Evolutionary conservation across 768 basidiomycete genomes (phyloP).

Genomic region (Trametes sanguinea): DNA sequence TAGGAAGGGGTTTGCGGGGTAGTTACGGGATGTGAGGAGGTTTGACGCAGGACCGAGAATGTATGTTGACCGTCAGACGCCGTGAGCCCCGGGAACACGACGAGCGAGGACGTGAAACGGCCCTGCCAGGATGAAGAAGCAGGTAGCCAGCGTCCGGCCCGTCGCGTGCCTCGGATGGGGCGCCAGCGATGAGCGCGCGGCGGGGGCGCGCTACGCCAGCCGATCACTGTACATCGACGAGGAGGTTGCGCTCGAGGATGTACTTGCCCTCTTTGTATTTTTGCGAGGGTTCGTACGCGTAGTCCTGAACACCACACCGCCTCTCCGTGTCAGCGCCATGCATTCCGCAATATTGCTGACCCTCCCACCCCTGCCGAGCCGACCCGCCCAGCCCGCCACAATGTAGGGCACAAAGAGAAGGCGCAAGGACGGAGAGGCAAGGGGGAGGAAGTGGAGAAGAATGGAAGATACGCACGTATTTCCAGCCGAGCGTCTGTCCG

Average conservation of each 20-base stretch:
- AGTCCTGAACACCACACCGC: constrained; percentile 59
- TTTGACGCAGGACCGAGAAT: constrained; percentile 7
- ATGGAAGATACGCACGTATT: constrained; percentile 73
- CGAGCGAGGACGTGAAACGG: constrained; percentile 9
- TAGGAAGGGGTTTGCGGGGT: not conserved
- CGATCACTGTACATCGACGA: constrained; percentile 78
- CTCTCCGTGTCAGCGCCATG: constrained; percentile 8
- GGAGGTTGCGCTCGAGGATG: constrained; percentile 92
- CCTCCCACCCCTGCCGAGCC: not conserved
- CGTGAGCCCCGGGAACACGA: constrained; percentile 4
- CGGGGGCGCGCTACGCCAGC: constrained; percentile 14
- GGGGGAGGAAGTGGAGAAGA: not conserved
- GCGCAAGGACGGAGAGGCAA: not conserved
- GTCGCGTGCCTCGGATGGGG: constrained; percentile 5
- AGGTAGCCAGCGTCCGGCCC: constrained; percentile 14
- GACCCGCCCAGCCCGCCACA: not conserved
- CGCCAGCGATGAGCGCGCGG: not conserved
- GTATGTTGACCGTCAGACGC: constrained; percentile 3
- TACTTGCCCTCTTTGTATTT: constrained; percentile 99
- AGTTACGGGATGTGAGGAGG: not conserved
- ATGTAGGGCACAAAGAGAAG: constrained; percentile 12
- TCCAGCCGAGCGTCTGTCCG: constrained; percentile 87
- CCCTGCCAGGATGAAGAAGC: constrained; percentile 2
- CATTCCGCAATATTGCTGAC: not conserved
- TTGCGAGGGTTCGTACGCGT: constrained; percentile 86